Conservation (phyloP, 129 eudicot genomes). For the Tagetes erecta region DNA sequence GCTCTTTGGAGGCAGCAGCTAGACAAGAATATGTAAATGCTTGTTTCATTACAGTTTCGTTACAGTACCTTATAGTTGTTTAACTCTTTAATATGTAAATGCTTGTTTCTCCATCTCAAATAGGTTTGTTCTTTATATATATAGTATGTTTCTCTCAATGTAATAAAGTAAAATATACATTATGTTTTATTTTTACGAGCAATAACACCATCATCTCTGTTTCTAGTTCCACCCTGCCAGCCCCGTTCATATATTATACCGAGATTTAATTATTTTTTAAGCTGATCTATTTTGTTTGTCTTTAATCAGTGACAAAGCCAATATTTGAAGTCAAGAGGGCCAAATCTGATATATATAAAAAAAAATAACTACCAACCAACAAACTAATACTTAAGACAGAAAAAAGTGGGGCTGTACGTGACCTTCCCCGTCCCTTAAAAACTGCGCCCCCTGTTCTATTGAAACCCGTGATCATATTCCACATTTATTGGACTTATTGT, state of each 20-base stretch:
- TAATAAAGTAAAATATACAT: background rate
- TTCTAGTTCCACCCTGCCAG: too few species aligned
- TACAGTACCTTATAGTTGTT: background rate
- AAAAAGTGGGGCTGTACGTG: too few species aligned
- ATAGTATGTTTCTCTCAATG: background rate
- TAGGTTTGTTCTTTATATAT: background rate
- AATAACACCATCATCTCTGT: background rate
- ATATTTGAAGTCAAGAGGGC: too few species aligned
- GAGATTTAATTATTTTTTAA: too few species aligned
- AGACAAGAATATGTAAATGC: background rate
- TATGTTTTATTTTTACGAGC: background rate
- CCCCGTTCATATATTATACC: too few species aligned
- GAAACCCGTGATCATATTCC: background rate
- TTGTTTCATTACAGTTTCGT: background rate
- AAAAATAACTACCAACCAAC: too few species aligned
- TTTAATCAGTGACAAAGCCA: too few species aligned
- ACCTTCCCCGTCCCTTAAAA: too few species aligned
- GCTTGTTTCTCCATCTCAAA: background rate
- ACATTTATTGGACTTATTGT: background rate
- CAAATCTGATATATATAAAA: too few species aligned
- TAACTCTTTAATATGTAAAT: background rate
- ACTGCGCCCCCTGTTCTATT: too few species aligned
- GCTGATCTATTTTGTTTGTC: too few species aligned
- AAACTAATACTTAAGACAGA: too few species aligned
- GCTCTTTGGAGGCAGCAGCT: constrained; percentile 18